Percentiles rank a stretch among this genome's conserved stretches.
Evolutionary conservation across 352 stramenopile genomes (phyloP).

Genomic region (Phytophthora nicotianae): DNA sequence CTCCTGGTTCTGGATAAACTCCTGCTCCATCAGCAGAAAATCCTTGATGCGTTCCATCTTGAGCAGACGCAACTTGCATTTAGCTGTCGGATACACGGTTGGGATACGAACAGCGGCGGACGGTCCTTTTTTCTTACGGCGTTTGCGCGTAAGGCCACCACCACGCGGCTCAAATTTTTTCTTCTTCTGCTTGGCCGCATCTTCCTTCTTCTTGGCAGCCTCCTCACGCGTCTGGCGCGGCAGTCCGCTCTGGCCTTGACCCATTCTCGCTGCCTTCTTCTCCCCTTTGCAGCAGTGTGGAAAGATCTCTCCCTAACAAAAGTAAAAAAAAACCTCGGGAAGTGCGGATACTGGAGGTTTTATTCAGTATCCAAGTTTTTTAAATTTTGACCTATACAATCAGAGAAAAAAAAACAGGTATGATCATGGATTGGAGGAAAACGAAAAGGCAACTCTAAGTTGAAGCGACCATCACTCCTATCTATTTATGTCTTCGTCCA

Average conservation of each 20-base stretch:
- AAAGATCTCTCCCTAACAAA: slow-evolving; percentile 36
- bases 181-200: slow-evolving; percentile 91
- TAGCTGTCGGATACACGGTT: slow-evolving; percentile 95
- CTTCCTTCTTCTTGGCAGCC: slow-evolving; percentile 91
- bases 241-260: slow-evolving; percentile 86
- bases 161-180: slow-evolving; percentile 94
- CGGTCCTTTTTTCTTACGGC: slow-evolving; percentile 94
- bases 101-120: slow-evolving; percentile 90
- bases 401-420: not conserved
- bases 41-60: slow-evolving; percentile 99
- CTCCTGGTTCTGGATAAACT: slow-evolving; percentile 99
- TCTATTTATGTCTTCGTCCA: slow-evolving; percentile 17
- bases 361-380: slow-evolving; percentile 1
- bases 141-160: slow-evolving; percentile 84
- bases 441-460: slow-evolving; percentile 15
- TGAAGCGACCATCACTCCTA: slow-evolving; percentile 33
- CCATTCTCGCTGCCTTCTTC: slow-evolving; percentile 55
- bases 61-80: slow-evolving; percentile 99
- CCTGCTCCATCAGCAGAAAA: slow-evolving; percentile 99
- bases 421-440: slow-evolving; percentile 18
- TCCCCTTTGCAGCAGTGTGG: slow-evolving; percentile 14
- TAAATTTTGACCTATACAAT: slow-evolving; percentile 13
- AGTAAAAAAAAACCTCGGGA: slow-evolving; percentile 14
- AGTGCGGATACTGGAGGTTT: slow-evolving; percentile 11
- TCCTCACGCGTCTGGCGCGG: slow-evolving; percentile 81